Conservation (phyloP, 1,284 basidiomycete species). For the Boletus sp. region DNA sequence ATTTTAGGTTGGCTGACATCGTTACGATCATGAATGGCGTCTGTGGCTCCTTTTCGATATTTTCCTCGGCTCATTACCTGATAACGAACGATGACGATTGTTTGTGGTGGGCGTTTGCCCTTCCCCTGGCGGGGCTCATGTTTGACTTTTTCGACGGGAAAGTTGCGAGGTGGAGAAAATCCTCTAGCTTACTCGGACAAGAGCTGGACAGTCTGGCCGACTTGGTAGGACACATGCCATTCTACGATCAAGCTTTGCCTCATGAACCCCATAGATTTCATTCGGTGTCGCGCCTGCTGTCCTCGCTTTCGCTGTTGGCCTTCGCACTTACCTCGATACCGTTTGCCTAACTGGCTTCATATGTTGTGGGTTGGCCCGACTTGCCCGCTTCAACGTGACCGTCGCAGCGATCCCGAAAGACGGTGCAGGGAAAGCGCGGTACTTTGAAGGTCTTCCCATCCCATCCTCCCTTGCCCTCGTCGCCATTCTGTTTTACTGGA, state of each 20-base stretch:
- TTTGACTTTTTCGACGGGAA: constrained; percentile 99
- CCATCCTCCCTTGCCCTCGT: constrained; percentile 88
- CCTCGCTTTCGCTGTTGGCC: constrained; percentile 86
- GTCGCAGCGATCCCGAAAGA: constrained; percentile 94
- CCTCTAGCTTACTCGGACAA: constrained; percentile 95
- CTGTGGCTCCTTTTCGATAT: constrained; percentile 94
- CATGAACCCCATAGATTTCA: constrained; percentile 63
- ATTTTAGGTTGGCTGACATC: constrained; percentile 96
- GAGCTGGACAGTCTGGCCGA: constrained; percentile 97
- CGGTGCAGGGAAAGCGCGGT: constrained; percentile 80
- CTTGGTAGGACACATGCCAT: constrained; percentile 52
- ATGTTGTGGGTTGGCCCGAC: constrained; percentile 92
- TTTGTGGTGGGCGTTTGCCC: constrained; percentile 81
- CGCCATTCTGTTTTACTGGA: constrained; percentile 77
- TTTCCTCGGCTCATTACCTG: constrained; percentile 88
- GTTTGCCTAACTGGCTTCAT: constrained; percentile 87
- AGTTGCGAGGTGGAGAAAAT: constrained; percentile 95
- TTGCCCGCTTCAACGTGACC: constrained; percentile 98
- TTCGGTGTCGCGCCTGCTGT: constrained; percentile 97
- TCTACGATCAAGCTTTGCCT: constrained; percentile 3
- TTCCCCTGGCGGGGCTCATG: constrained; percentile 93
- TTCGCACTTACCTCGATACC: constrained; percentile 87
- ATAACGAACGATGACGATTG: constrained; percentile 77
- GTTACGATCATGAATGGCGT: constrained; percentile 99
- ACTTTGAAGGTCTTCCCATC: constrained; percentile 98